Base-by-base conservation (phyloP, 2,329 filamentous ascomycete genomes). In the Verticillium dahliae region DNA sequence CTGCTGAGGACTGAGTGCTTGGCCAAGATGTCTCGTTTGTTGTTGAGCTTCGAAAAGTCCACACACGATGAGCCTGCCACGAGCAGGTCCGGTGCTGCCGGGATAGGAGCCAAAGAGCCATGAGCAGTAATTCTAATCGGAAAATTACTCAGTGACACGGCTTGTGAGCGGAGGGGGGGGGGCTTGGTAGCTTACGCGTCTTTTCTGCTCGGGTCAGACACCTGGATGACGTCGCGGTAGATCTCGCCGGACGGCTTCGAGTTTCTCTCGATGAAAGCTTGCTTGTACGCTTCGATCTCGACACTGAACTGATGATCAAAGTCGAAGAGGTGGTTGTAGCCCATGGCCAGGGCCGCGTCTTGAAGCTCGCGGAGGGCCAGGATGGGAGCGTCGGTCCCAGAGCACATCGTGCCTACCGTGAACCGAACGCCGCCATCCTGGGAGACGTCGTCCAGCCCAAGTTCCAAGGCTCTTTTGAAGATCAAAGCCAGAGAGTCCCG, bases 1-100 rank as follows among this genome's bases (percentile, higher is more conserved):
- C 85, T 87, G 31, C 81, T 77, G 4, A 79, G 77, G 1, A 85
- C 85, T 9, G 59, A 62, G 2, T 75, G 71, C 7, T 82, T 77
- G 1, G 80, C 73, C 0, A 87, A 70, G 15, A 76, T 75, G 4
- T 77, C 71, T 58, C 76, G 82, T 0, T 62, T 65, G 7, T 58
- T 63, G 70, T 92, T 94, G 37, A 92, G 72, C 0, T 65, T 69
- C 0, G 90, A 93, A 65, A 89, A 90, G 67, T 93, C 90, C 2
- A 91, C 88, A 66, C 90, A 95, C 0, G 89, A 87, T 52, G 88
- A 90, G 0, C 90, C 90, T 6, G 88, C 88, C 55, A 93, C 76
- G 1, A 94, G 74, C 0, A 94, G 70, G 65, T 93, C 87, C 1
- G 86, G 72, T 11, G 81, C 69, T 0, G 71, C 72, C 0, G 89